Conservation (phyloP, 352 stramenopile genomes). For the Nothophytophthora sp. region DNA sequence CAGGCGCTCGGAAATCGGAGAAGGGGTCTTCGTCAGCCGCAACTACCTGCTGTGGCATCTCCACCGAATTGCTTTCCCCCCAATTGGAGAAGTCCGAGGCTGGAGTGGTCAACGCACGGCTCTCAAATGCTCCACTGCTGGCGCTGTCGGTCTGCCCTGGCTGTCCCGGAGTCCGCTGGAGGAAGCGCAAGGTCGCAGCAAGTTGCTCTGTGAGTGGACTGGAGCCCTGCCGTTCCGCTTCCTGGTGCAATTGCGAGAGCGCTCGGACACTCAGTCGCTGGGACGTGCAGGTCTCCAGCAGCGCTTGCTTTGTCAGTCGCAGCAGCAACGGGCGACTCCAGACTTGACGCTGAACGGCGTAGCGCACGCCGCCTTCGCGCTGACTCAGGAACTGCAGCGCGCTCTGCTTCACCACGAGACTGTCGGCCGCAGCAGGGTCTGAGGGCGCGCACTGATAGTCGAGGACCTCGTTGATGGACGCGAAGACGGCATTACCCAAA, state of each 20-base stretch:
- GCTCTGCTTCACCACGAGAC: conserved; percentile 53
- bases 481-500: conserved; percentile 52
- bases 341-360: conserved; percentile 20
- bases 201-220: conserved; percentile 36
- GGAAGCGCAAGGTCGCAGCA: conserved; percentile 32
- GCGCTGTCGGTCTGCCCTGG: neutral
- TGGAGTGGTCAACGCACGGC: conserved; percentile 3
- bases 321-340: conserved; percentile 47
- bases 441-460: conserved; percentile 47
- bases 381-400: conserved; percentile 57
- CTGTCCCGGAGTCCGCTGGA: conserved; percentile 14
- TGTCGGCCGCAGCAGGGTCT: conserved; percentile 21
- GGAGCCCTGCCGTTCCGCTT: conserved; percentile 30
- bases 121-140: neutral
- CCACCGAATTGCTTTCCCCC: too few relatives aligned
- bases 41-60: too few relatives aligned
- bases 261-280: conserved; percentile 44
- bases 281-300: conserved; percentile 51
- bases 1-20: too few relatives aligned
- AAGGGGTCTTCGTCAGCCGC: too few relatives aligned
- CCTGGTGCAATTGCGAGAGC: conserved; percentile 34
- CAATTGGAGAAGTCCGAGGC: too few relatives aligned
- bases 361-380: conserved; percentile 30
- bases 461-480: conserved; percentile 47
- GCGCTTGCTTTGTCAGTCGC: conserved; percentile 54